Evolutionary conservation across 192 early-diverging fungal species (phyloP).

Genomic region (Coemansia asiatica): DNA sequence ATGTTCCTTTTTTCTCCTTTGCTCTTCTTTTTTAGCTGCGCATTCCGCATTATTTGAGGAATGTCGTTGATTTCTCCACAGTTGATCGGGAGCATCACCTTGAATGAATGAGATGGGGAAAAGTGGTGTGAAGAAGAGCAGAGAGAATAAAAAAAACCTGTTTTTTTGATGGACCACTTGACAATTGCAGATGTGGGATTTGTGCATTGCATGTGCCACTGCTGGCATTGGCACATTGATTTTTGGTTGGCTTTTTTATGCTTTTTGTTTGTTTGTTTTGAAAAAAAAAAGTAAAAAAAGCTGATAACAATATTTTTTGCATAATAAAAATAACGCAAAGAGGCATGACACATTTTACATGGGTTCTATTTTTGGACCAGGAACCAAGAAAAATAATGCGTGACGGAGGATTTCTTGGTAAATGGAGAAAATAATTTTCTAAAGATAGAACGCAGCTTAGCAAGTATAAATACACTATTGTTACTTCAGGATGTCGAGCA

Average conservation of each 20-base stretch:
- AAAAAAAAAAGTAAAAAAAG: neutral
- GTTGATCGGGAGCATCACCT: neutral
- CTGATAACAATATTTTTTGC: neutral
- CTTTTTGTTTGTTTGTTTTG: neutral
- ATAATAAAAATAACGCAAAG: neutral
- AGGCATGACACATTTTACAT: neutral
- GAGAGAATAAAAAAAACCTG: neutral
- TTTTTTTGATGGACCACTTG: neutral
- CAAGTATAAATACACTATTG: neutral
- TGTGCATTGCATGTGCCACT: conserved; percentile 1
- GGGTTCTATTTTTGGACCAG: neutral
- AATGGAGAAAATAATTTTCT: neutral
- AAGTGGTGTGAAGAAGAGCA: too few relatives aligned
- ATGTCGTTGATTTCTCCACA: conserved; percentile 2
- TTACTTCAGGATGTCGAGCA: neutral
- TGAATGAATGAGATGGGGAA: neutral
- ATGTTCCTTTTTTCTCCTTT: conserved; percentile 4
- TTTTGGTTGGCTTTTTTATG: neutral
- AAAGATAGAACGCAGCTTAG: neutral
- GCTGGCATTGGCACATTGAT: conserved; percentile 13
- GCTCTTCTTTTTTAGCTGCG: neutral
- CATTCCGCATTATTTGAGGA: neutral
- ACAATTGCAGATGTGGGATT: neutral
- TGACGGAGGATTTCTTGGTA: neutral
- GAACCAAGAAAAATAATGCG: neutral